These are phyloP conservation scores for Ophiocytium majus DNA, from an alignment of 352 stramenopile species.

Conservation along the genomic window DNA sequence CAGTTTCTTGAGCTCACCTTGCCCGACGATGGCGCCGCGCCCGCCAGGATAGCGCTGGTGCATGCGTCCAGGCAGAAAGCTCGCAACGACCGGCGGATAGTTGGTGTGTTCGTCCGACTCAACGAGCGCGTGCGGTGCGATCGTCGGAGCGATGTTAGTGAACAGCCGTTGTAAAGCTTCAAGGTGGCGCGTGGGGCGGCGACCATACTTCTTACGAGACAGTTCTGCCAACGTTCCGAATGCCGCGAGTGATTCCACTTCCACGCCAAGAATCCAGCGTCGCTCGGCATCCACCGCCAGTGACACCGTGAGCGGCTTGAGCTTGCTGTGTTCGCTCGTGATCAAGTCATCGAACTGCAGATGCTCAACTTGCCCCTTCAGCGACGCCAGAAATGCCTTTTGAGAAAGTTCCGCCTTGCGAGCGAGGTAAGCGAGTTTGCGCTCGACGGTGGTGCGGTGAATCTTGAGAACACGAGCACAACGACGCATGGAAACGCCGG, in stretches of 20 bases:
- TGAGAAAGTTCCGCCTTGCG: not conserved
- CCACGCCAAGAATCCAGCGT: not conserved
- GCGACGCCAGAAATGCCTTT: not conserved
- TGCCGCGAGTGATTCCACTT: not conserved
- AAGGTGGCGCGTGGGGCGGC: not conserved
- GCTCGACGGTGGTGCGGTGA: not conserved
- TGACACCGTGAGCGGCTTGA: not conserved
- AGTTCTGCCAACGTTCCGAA: not conserved
- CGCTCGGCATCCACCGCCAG: not conserved
- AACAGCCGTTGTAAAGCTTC: not conserved
- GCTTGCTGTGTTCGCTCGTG: not conserved
- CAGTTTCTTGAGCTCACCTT: slow-evolving; percentile 3
- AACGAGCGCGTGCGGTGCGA: not conserved
- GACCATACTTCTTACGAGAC: not conserved
- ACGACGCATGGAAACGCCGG: not conserved
- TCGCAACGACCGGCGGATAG: not conserved
- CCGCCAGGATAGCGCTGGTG: not conserved
- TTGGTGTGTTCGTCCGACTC: not conserved
- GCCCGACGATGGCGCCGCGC: not conserved
- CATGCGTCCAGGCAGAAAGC: not conserved
- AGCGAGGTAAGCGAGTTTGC: not conserved
- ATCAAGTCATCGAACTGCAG: not conserved
- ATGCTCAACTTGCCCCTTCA: not conserved
- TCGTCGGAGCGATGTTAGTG: not conserved
- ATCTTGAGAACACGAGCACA: not conserved